Evolutionary conservation across 1,284 basidiomycete genomes (phyloP).

Genomic region (Abortiporus biennis): DNA sequence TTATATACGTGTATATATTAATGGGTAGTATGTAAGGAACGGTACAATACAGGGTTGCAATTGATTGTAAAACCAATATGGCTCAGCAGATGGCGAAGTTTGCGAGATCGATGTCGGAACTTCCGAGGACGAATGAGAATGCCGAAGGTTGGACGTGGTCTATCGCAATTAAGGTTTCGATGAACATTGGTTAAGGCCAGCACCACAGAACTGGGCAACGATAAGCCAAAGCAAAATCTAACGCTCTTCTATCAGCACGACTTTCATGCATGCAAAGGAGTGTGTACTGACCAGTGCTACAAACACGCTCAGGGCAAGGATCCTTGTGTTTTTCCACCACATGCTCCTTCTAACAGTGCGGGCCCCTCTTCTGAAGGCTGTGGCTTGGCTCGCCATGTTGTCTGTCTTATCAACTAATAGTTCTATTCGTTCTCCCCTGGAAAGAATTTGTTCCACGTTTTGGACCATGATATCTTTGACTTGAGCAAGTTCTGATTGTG

Average conservation of each 20-base stretch:
- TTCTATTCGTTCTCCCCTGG: constrained; percentile 92
- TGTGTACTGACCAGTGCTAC: constrained; percentile 66
- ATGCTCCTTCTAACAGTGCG: constrained; percentile 84
- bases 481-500: constrained; percentile 86
- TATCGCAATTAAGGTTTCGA: constrained; percentile 23
- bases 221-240: constrained; percentile 77
- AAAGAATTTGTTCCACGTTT: constrained; percentile 93
- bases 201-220: constrained; percentile 83
- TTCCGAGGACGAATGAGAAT: too few species aligned
- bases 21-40: background rate
- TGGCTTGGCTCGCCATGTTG: constrained; percentile 90
- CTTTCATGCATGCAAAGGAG: constrained; percentile 11
- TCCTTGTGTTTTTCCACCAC: constrained; percentile 94
- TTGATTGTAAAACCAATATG: too few species aligned
- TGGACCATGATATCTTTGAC: constrained; percentile 98
- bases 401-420: constrained; percentile 97
- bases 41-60: constrained; percentile 4
- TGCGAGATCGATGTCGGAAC: too few species aligned
- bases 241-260: constrained; percentile 10
- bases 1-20: background rate
- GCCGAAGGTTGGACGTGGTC: too few species aligned
- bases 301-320: constrained; percentile 65
- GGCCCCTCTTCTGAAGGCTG: constrained; percentile 92
- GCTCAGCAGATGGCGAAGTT: too few species aligned
- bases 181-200: constrained; percentile 61